A percentile compares a stretch with the other conserved stretches of the same genome.
Conservation (phyloP, 2,329 filamentous ascomycete species). For the Byssothecium circinans region DNA sequence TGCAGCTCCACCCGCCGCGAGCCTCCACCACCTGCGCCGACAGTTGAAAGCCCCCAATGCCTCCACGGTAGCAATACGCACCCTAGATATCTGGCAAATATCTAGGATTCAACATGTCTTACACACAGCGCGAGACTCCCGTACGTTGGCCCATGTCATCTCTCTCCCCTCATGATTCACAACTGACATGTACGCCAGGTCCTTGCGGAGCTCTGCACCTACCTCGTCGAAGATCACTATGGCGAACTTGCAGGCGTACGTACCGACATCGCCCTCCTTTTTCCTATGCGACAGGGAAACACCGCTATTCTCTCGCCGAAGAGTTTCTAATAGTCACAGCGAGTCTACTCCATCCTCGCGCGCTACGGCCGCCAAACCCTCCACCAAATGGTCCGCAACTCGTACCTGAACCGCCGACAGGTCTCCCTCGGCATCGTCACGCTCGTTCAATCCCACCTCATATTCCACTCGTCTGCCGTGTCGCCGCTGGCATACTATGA, state of each 20-base stretch:
- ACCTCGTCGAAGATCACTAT: constrained; percentile 85
- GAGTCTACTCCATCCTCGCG: constrained; percentile 79
- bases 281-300: neutral
- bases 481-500: constrained; percentile 74
- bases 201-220: constrained; percentile 82
- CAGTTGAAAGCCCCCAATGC: constrained; percentile 26
- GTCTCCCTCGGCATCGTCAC: constrained; percentile 80
- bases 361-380: constrained; percentile 77
- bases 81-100: constrained; percentile 42
- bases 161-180: constrained; percentile 21
- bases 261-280: neutral
- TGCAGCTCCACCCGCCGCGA: constrained; percentile 3
- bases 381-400: constrained; percentile 68
- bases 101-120: constrained; percentile 38
- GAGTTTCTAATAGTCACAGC: too few relatives aligned
- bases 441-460: constrained; percentile 84
- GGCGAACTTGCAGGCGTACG: constrained; percentile 87
- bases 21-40: neutral
- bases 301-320: neutral
- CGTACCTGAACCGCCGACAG: constrained; percentile 71
- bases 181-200: constrained; percentile 61
- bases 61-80: constrained; percentile 30
- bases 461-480: constrained; percentile 71
- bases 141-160: constrained; percentile 26
- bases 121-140: constrained; percentile 41